These are phyloP conservation scores for Aureobasidium zeae DNA, from an alignment of 2,329 filamentous ascomycete genomes.

Conservation along the genomic window DNA sequence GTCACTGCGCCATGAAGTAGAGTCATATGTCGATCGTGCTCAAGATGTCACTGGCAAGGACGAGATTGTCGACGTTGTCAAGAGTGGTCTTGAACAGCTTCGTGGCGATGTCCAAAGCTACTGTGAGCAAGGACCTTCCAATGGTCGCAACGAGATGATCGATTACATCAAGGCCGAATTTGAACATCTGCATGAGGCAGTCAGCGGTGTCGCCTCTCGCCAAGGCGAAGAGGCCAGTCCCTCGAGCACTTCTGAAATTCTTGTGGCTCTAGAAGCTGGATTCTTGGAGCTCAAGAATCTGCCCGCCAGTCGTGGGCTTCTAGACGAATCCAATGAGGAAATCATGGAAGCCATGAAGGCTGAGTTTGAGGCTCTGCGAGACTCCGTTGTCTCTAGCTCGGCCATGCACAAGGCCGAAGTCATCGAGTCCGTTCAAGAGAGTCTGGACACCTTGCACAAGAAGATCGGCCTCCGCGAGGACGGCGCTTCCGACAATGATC, in stretches of 20 bases:
- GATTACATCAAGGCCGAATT: slow-evolving; percentile 48
- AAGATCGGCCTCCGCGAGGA: slow-evolving; percentile 34
- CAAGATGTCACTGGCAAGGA: slow-evolving; percentile 62
- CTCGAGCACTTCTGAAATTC: slow-evolving; percentile 31
- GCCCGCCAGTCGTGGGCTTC: slow-evolving; percentile 29
- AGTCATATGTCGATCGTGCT: slow-evolving; percentile 67
- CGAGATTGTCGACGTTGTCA: slow-evolving; percentile 64
- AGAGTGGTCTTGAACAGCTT: slow-evolving; percentile 55
- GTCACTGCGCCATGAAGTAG: slow-evolving; percentile 68
- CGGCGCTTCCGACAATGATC: slow-evolving; percentile 34
- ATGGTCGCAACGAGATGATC: slow-evolving; percentile 38
- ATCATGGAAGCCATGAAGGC: slow-evolving; percentile 63
- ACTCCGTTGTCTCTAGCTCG: slow-evolving; percentile 59
- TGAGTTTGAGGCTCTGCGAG: slow-evolving; percentile 73
- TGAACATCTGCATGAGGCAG: slow-evolving; percentile 50
- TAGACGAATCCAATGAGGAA: slow-evolving; percentile 35
- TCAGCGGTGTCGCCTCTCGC: slow-evolving; percentile 30
- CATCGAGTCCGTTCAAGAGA: slow-evolving; percentile 48
- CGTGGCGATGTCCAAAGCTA: slow-evolving; percentile 50
- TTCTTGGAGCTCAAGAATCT: slow-evolving; percentile 35
- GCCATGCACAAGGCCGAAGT: slow-evolving; percentile 51
- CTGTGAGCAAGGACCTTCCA: slow-evolving; percentile 34
- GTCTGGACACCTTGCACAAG: slow-evolving; percentile 40
- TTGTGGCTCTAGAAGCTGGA: slow-evolving; percentile 32
- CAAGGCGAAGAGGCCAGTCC: slow-evolving; percentile 13